Percentiles rank a stretch among this genome's conserved stretches.
phyloP scores from a whole-genome alignment of 192 early-diverging fungal species.

The Diversispora epigaea region DNA sequence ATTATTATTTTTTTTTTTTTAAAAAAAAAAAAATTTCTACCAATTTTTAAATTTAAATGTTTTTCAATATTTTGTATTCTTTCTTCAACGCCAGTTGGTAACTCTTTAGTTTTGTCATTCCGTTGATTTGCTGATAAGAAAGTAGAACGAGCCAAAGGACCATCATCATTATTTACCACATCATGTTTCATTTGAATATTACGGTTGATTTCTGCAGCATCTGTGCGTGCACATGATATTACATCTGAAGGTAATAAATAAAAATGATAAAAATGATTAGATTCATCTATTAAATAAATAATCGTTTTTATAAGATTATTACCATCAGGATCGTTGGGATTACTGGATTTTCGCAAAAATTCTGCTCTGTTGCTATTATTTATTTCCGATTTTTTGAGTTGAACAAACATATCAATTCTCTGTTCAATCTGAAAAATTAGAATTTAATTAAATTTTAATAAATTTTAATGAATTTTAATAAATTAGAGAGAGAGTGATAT shows the following conservation, averaged over 20 bases:
- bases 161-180: constrained; percentile 63
- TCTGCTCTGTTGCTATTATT: constrained; percentile 31
- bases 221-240: constrained; percentile 29
- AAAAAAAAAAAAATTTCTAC: constrained; percentile 36
- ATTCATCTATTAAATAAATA: background rate
- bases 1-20: too few relatives aligned
- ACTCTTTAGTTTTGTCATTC: constrained; percentile 16
- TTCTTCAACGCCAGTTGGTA: constrained; percentile 45
- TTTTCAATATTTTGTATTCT: constrained; percentile 72
- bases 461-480: background rate
- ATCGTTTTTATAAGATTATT: background rate
- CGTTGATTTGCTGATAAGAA: constrained; percentile 38
- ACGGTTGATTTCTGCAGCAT: constrained; percentile 51
- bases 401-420: constrained; percentile 21
- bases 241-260: background rate
- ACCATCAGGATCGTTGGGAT: constrained; percentile 22
- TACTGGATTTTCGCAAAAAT: constrained; percentile 21
- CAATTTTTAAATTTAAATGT: constrained; percentile 70
- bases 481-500: background rate
- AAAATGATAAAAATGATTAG: background rate
- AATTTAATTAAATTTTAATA: background rate
- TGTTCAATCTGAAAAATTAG: constrained; percentile 11
- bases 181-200: constrained; percentile 80
- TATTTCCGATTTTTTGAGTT: constrained; percentile 29
- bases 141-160: constrained; percentile 60